Base-by-base conservation (phyloP, 345 rosid genomes). In the Clausena lansium region DNA sequence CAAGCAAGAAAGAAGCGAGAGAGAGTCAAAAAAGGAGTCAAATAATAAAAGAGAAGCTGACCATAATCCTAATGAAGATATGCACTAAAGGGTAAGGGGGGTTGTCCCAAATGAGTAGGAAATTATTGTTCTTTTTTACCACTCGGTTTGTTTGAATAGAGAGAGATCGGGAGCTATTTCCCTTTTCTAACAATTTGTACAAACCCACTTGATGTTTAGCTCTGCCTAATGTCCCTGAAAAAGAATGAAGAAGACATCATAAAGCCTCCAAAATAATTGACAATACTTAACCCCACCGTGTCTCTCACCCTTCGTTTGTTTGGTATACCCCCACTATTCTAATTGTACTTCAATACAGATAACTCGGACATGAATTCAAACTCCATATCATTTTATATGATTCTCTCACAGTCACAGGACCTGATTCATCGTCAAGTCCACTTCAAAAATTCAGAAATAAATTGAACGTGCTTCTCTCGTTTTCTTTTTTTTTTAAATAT, bases 101-200 rank as follows among this genome's bases (percentile, higher is more conserved):
- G 5, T 73, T 54, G 58, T 52, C 76, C 39, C 84, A 79, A 84
- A 88, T 91, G 93, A 85, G 86, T 82, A 75, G 85, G 70, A 80
- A 85, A 88, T 85, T 50, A 88, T 89, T 82, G 79, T 57, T 57
- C 71, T 78, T 73, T n/a, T 76, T 58, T 7, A 67, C 73, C 81
- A 69, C 68, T 77, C 58, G 70, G 22, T 68, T 24, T 63, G 71
- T 69, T 75, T 79, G 82, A 71, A 76, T 38, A 75, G 36, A 60
- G 57, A 60, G 57, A 19, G 32, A 3, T 2, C 3, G n/a, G 63
- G 41, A 75, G 71, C 39, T 45, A 30, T 45, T 39, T 20, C 47
- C 75, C 47, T 14, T 79, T 33, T 62, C 63, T 27, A 65, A 75
- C 68, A 58, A 58, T 9, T 66, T 63, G 71, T 47, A 61, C 79